Evolutionary conservation across 805 yeast species (phyloP).

Genomic region (Scheffersomyces amazonensis): DNA sequence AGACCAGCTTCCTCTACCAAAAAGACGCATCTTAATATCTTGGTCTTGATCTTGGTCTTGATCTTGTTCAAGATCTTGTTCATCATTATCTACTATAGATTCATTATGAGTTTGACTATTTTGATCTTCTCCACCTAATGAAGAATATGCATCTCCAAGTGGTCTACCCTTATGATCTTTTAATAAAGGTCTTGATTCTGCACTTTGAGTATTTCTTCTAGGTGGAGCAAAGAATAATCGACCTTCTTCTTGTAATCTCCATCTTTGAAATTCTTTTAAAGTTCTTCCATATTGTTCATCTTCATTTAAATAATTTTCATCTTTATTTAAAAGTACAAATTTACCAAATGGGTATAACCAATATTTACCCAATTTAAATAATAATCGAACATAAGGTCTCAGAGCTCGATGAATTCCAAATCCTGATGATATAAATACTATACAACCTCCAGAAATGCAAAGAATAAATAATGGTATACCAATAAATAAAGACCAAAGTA

Average conservation of each 20-base stretch:
- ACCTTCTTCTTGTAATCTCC: slow-evolving; percentile 81
- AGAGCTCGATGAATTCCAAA: slow-evolving; percentile 48
- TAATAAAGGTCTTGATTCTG: slow-evolving; percentile 35
- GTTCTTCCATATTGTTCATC: slow-evolving; percentile 88
- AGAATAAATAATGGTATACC: slow-evolving; percentile 61
- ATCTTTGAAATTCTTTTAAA: slow-evolving; percentile 76
- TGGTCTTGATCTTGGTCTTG: slow-evolving; percentile 14
- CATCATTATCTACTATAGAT: slow-evolving; percentile 8
- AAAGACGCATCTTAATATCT: slow-evolving; percentile 54
- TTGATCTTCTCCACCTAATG: slow-evolving; percentile 24
- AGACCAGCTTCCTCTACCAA: slow-evolving; percentile 93
- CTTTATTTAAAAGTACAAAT: slow-evolving; percentile 73
- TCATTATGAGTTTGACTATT: background rate
- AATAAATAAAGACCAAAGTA: slow-evolving; percentile 69
- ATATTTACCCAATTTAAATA: slow-evolving; percentile 65
- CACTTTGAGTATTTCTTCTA: slow-evolving; percentile 31
- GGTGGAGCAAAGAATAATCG: slow-evolving; percentile 78
- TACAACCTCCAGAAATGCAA: slow-evolving; percentile 48
- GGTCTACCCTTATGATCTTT: slow-evolving; percentile 43
- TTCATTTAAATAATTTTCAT: slow-evolving; percentile 77
- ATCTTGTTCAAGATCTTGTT: slow-evolving; percentile 14
- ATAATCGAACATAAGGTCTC: slow-evolving; percentile 58
- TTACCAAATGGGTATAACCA: slow-evolving; percentile 87
- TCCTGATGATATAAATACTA: slow-evolving; percentile 41
- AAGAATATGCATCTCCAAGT: slow-evolving; percentile 34